A percentile compares a stretch with the other conserved stretches of the same genome.
Evolutionary conservation across 2,329 filamentous ascomycete species (phyloP).

Genomic region (Annulohypoxylon truncatum): DNA sequence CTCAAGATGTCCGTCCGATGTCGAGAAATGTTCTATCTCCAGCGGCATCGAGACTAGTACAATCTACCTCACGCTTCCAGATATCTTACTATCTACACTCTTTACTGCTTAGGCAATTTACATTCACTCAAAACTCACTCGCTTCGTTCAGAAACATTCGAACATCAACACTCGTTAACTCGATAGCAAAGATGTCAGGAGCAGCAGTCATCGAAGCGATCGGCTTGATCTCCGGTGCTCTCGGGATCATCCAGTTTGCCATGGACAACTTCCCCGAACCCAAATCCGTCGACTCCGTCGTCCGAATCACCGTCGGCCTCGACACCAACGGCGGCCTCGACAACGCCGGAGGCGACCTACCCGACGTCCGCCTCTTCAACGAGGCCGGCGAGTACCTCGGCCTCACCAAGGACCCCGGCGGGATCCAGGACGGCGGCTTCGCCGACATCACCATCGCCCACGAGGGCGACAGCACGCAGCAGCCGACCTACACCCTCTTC

Average conservation of each 20-base stretch:
- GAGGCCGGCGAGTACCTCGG: slow-evolving; percentile 45
- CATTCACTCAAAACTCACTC: slow-evolving; percentile 8
- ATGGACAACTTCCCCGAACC: slow-evolving; percentile 33
- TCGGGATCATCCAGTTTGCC: slow-evolving; percentile 43
- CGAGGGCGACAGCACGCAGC: slow-evolving; percentile 29
- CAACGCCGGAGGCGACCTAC: slow-evolving; percentile 44
- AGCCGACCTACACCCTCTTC: slow-evolving; percentile 46
- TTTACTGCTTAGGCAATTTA: slow-evolving; percentile 14
- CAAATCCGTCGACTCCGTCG: slow-evolving; percentile 30
- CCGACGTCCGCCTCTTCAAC: slow-evolving; percentile 46
- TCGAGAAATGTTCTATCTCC: background rate
- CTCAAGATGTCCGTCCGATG: background rate
- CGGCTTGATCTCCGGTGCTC: slow-evolving; percentile 35
- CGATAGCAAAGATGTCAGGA: slow-evolving; percentile 15
- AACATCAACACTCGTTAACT: background rate
- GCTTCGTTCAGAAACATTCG: background rate
- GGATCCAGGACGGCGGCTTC: slow-evolving; percentile 38
- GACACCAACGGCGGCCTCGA: slow-evolving; percentile 37
- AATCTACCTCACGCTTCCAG: background rate
- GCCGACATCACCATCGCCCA: slow-evolving; percentile 36
- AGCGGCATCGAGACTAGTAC: background rate
- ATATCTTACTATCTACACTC: slow-evolving; percentile 20
- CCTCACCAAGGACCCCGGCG: slow-evolving; percentile 35
- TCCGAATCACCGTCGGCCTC: slow-evolving; percentile 42
- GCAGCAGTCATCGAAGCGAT: slow-evolving; percentile 39